Conservation (phyloP, 805 yeast species). For the Yamadazyma sp. region DNA sequence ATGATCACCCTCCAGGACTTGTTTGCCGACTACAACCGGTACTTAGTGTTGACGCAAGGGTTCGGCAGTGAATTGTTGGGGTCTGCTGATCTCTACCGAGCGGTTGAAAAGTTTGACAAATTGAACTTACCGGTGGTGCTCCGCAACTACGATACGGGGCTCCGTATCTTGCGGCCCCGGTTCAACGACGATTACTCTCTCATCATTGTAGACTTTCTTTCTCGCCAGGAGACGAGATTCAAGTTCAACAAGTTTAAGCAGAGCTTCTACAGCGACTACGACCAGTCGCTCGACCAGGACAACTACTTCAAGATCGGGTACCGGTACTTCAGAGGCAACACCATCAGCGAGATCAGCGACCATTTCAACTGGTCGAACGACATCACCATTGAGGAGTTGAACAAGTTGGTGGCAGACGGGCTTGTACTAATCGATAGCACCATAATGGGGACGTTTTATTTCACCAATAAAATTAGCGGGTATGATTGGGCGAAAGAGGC, state of each 20-base stretch:
- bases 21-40: slow-evolving; percentile 44
- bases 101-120: slow-evolving; percentile 56
- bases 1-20: slow-evolving; percentile 43
- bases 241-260: slow-evolving; percentile 23
- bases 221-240: slow-evolving; percentile 24
- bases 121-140: slow-evolving; percentile 58
- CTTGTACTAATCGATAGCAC: slow-evolving; percentile 65
- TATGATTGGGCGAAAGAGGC: slow-evolving; percentile 9
- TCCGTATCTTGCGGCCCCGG: slow-evolving; percentile 32
- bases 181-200: slow-evolving; percentile 23
- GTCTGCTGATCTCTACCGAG: slow-evolving; percentile 63
- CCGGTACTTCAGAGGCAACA: slow-evolving; percentile 31
- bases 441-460: slow-evolving; percentile 64
- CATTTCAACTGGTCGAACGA: slow-evolving; percentile 65
- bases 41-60: slow-evolving; percentile 34
- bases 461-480: slow-evolving; percentile 39
- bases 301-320: slow-evolving; percentile 18
- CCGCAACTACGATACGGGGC: slow-evolving; percentile 33
- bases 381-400: slow-evolving; percentile 64
- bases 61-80: slow-evolving; percentile 64
- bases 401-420: slow-evolving; percentile 57
- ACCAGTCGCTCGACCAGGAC: slow-evolving; percentile 16
- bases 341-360: slow-evolving; percentile 43
- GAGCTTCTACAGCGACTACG: slow-evolving; percentile 13
- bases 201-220: slow-evolving; percentile 25